A percentile compares a stretch with the other conserved stretches of the same genome.
Conservation (phyloP, 2,329 filamentous ascomycete genomes). For the Plenodomus biglobosus region DNA sequence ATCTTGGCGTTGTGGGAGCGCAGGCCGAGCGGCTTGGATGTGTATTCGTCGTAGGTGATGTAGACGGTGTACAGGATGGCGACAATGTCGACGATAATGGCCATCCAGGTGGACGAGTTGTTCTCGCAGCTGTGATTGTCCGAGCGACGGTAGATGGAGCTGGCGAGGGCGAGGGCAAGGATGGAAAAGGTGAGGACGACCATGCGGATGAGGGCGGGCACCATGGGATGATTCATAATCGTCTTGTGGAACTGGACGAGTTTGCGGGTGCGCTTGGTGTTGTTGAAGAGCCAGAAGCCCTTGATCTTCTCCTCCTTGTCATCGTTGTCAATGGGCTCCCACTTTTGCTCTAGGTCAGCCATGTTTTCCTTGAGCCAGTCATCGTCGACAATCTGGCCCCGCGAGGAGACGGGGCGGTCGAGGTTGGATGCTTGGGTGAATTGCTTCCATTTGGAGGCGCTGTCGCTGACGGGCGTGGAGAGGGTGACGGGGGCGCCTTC, state of each 20-base stretch:
- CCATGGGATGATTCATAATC: conserved; percentile 77
- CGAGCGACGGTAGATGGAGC: conserved; percentile 64
- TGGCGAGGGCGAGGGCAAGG: conserved; percentile 76
- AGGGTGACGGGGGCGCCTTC: conserved; percentile 44
- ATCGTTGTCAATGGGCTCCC: conserved; percentile 58
- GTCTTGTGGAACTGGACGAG: conserved; percentile 65
- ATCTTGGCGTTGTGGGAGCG: conserved; percentile 84
- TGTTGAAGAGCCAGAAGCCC: conserved; percentile 53
- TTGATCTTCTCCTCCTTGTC: conserved; percentile 52
- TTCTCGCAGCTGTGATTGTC: conserved; percentile 45
- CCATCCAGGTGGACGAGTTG: conserved; percentile 74
- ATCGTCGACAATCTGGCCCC: conserved; percentile 43
- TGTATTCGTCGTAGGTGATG: conserved; percentile 96
- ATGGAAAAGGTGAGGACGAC: conserved; percentile 81
- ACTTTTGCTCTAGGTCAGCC: conserved; percentile 51
- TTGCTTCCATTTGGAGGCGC: conserved; percentile 44
- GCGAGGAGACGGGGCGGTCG: conserved; percentile 30
- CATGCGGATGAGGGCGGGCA: conserved; percentile 80
- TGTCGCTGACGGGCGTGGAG: conserved; percentile 36
- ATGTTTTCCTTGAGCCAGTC: conserved; percentile 55
- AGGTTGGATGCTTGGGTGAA: conserved; percentile 40
- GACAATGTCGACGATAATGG: conserved; percentile 83
- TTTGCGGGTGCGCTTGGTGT: conserved; percentile 54
- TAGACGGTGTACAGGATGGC: conserved; percentile 89
- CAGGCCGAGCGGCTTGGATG: conserved; percentile 85